A percentile compares a stretch with the other conserved stretches of the same genome.
phyloP scores from a whole-genome alignment of 2,329 filamentous ascomycete genomes.

The Trichoderma oligosporum region DNA sequence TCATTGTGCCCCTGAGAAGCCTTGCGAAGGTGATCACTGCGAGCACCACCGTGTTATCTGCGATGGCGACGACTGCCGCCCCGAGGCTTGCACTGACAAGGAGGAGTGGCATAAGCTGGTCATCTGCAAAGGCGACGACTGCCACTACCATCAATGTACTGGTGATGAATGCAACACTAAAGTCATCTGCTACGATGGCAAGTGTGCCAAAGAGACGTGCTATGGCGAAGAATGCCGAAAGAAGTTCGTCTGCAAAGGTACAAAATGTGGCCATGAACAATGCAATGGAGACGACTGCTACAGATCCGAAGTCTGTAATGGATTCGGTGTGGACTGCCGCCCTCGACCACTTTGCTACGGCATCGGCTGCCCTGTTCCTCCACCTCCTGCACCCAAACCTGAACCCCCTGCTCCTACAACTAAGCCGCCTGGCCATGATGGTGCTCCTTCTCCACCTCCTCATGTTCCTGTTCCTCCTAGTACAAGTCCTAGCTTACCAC shows the following conservation, averaged over 20 bases:
- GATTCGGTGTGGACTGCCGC: constrained; percentile 25
- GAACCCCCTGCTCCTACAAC: constrained; percentile 1
- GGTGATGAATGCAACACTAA: constrained; percentile 30
- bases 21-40: constrained; percentile 28
- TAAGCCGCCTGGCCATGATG: not conserved
- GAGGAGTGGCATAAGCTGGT: constrained; percentile 31
- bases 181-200: constrained; percentile 33
- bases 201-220: constrained; percentile 31
- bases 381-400: constrained; percentile 20
- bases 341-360: constrained; percentile 24
- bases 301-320: constrained; percentile 29
- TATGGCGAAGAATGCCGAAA: constrained; percentile 31
- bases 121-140: constrained; percentile 29
- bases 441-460: constrained; percentile 13
- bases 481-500: not conserved
- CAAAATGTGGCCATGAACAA: constrained; percentile 30
- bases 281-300: constrained; percentile 33
- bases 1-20: constrained; percentile 31
- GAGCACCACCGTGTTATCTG: constrained; percentile 34
- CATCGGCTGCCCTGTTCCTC: constrained; percentile 20
- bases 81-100: constrained; percentile 26
- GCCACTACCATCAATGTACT: constrained; percentile 28
- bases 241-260: constrained; percentile 33
- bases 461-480: not conserved
- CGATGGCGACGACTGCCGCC: constrained; percentile 28